Evolutionary conservation across 805 yeast species (phyloP), one percentile per base, ranked within the genome.

Genomic region (Barnettozyma pratensis): DNA sequence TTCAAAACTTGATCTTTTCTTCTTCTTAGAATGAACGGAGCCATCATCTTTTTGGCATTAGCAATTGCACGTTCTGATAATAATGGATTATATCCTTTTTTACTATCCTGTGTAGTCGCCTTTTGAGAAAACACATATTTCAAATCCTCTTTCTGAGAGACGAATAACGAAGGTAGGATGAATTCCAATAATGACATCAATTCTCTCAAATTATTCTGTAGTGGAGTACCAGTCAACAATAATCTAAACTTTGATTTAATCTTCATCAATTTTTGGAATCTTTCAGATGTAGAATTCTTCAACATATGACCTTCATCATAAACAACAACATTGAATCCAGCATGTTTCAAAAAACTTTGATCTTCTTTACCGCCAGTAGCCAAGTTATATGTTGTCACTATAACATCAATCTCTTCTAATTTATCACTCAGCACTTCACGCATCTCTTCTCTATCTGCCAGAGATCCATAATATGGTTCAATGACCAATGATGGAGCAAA

Each of bases 231-330:
- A 1, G 99, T 94, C 51, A 94, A 74, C 42, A 94, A 68, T 32
- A 94, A 70, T 58, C 99, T 76, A 69, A 92, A 94, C n/a, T 78
- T 76, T 1, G 94, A 97, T 50, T 75, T 77, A 46, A 94, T 71
- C 59, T 80, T 80, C 96, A 92, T 91, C 52, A 94, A 73, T 66
- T 90, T 92, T 51, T 71, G 74, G 64, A 92, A 94, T 57, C 99
- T 76, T 59, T 92, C 98, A 31, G 94, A 80, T 51, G 77, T 74
- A 3, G 96, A 86, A 66, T 94, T 94, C 64, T 94, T 94, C 57
- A 94, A 74, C 87, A 94, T 83, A 66, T 94, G 99, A 2, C 99
- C 99, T 72, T 94, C 99, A 66, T 94, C 99, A 62, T 88, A 94
- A 1, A 94, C 92, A 52, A 96, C 81, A 55, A 85, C 87, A 64